A percentile compares a stretch with the other conserved stretches of the same genome.
phyloP scores from a whole-genome alignment of 805 yeast species.

The Candida pini region DNA sequence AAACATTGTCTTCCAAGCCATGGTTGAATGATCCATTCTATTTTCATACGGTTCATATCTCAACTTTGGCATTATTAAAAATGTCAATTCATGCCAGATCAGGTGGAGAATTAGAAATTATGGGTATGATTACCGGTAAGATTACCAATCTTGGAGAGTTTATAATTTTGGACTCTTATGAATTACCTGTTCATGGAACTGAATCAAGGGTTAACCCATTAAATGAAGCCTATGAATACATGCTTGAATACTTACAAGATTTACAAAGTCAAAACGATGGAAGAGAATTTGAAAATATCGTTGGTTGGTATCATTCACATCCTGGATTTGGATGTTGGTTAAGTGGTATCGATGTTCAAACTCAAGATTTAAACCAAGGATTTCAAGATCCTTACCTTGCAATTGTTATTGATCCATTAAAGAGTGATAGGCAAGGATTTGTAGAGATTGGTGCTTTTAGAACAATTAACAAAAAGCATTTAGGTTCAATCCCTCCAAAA shows the following conservation, averaged over 20 bases:
- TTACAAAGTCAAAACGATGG: constrained; percentile 38
- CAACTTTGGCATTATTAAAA: constrained; percentile 66
- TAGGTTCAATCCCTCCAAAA: constrained; percentile 32
- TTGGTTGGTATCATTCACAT: constrained; percentile 97
- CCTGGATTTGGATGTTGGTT: constrained; percentile 98
- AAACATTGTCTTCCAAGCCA: constrained; percentile 31
- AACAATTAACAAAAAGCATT: constrained; percentile 36
- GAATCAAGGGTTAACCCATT: constrained; percentile 95
- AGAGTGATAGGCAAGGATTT: constrained; percentile 53
- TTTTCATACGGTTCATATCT: constrained; percentile 57
- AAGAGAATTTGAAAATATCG: constrained; percentile 56
- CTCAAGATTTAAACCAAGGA: constrained; percentile 78
- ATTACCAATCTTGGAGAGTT: constrained; percentile 47
- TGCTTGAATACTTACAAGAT: constrained; percentile 74
- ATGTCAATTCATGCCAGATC: constrained; percentile 75
- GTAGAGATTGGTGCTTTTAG: constrained; percentile 89
- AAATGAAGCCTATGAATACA: constrained; percentile 89
- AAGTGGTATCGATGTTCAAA: constrained; percentile 87
- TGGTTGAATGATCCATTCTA: constrained; percentile 56
- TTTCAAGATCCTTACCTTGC: constrained; percentile 92
- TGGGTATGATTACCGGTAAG: constrained; percentile 92
- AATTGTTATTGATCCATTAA: constrained; percentile 78
- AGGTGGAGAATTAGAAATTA: constrained; percentile 85
- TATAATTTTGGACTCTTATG: constrained; percentile 74
- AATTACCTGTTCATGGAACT: constrained; percentile 92